Evolutionary conservation across 805 yeast genomes (phyloP).

Genomic region (Wickerhamomyces ciferrii): DNA sequence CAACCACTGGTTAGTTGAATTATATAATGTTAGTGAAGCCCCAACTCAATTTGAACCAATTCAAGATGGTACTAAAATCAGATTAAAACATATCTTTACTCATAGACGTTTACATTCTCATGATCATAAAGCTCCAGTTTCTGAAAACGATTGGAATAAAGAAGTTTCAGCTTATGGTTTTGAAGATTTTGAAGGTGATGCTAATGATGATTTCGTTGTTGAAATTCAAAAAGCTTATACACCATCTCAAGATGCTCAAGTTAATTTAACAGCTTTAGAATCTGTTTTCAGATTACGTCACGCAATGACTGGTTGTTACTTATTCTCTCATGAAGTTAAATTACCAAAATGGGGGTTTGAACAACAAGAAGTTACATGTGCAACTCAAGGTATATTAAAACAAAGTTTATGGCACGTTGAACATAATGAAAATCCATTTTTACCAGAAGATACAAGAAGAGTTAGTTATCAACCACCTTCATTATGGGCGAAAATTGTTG

Average conservation of each 20-base stretch:
- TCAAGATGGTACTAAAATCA: conserved; percentile 62
- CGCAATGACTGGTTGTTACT: conserved; percentile 73
- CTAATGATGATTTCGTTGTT: conserved; percentile 76
- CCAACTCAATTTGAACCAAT: conserved; percentile 57
- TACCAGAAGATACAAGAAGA: conserved; percentile 38
- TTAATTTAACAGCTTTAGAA: conserved; percentile 56
- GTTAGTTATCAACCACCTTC: conserved; percentile 48
- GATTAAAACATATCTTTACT: conserved; percentile 56
- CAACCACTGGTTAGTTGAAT: conserved; percentile 68
- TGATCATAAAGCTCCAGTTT: conserved; percentile 75
- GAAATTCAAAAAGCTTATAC: conserved; percentile 60
- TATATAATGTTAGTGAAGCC: conserved; percentile 54
- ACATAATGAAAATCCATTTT: conserved; percentile 49
- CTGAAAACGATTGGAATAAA: conserved; percentile 77
- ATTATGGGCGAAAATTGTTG: conserved; percentile 56
- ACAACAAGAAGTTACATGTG: conserved; percentile 83
- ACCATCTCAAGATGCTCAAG: conserved; percentile 44
- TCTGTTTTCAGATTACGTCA: conserved; percentile 72
- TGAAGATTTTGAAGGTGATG: conserved; percentile 75
- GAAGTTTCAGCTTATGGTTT: conserved; percentile 76
- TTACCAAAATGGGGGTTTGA: conserved; percentile 81
- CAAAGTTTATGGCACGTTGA: conserved; percentile 73
- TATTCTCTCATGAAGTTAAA: conserved; percentile 71
- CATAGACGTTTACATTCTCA: conserved; percentile 75
- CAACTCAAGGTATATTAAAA: conserved; percentile 58